phyloP scores from a whole-genome alignment of 768 basidiomycete species.

The Mycena amicta region DNA sequence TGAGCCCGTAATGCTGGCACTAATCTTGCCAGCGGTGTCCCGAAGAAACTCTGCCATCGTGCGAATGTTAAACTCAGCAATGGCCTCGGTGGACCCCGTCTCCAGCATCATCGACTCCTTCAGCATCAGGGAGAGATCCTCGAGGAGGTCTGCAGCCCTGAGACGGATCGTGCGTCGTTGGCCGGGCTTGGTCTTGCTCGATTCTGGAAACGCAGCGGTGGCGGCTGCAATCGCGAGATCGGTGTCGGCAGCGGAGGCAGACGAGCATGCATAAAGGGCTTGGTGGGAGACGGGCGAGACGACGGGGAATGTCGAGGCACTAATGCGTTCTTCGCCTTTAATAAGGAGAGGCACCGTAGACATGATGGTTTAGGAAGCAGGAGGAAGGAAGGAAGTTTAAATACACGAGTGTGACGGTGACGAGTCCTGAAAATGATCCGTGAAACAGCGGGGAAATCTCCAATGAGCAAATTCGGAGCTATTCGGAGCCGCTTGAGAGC shows the following conservation, averaged over 20 bases:
- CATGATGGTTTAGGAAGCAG: too few species aligned
- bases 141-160: slow-evolving; percentile 22
- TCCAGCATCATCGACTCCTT: slow-evolving; percentile 12
- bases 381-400: too few species aligned
- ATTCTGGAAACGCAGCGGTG: slow-evolving; percentile 15
- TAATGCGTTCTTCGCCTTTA: slow-evolving; percentile 14
- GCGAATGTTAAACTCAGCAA: slow-evolving; percentile 8
- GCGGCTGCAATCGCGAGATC: slow-evolving; percentile 18
- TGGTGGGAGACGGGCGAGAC: slow-evolving; percentile 14
- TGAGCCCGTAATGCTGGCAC: slow-evolving; percentile 14
- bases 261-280: slow-evolving; percentile 12
- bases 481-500: too few species aligned
- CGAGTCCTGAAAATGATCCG: too few species aligned
- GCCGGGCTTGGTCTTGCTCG: slow-evolving; percentile 18
- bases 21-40: slow-evolving; percentile 15
- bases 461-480: too few species aligned
- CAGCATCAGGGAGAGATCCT: slow-evolving; percentile 4
- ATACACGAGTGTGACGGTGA: too few species aligned
- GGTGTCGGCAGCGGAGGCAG: slow-evolving; percentile 9
- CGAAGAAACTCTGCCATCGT: slow-evolving; percentile 10
- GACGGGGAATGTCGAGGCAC: slow-evolving; percentile 15
- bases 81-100: slow-evolving; percentile 3
- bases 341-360: slow-evolving; percentile 19
- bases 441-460: too few species aligned
- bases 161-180: slow-evolving; percentile 16